Percentiles rank a stretch among this genome's conserved stretches.
phyloP scores from a whole-genome alignment of 2,329 filamentous ascomycete genomes.

The Lecanoromycetidae sp. region DNA sequence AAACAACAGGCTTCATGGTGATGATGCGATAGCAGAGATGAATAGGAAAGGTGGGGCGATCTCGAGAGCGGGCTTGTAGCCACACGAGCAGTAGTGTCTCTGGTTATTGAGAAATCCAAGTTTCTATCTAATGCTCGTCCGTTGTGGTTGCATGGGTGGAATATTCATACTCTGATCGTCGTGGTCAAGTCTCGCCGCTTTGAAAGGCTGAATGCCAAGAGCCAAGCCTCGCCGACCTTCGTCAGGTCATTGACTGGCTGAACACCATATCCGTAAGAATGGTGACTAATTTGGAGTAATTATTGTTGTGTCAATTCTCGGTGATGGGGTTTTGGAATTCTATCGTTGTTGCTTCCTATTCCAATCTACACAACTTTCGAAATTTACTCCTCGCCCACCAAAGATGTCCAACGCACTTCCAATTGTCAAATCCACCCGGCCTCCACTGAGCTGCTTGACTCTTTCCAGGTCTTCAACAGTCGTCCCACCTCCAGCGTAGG shows the following conservation, averaged over 20 bases:
- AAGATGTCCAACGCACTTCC: constrained; percentile 95
- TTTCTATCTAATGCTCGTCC: no score
- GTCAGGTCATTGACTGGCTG: not conserved
- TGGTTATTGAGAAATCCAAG: no score
- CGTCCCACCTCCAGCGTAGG: constrained; percentile 89
- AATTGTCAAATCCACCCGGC: constrained; percentile 85
- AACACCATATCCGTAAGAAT: no score
- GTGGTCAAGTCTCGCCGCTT: not conserved
- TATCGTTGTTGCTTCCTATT: constrained; percentile 49
- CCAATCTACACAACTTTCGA: constrained; percentile 84
- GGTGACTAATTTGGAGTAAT: no score
- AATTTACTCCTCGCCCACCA: constrained; percentile 72
- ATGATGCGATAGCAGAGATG: constrained; percentile 19
- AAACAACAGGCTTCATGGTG: constrained; percentile 89
- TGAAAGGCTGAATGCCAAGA: not conserved
- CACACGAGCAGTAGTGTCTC: not conserved
- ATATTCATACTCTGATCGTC: no score
- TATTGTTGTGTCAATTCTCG: no score
- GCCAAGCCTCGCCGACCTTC: not conserved
- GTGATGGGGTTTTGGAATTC: no score
- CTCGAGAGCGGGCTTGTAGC: not conserved
- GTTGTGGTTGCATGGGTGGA: not conserved
- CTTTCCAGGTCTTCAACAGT: constrained; percentile 68
- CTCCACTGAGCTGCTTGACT: constrained; percentile 65
- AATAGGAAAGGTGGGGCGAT: not conserved